Conservation (phyloP, 768 basidiomycete genomes). For the Phylloporus sp. region DNA sequence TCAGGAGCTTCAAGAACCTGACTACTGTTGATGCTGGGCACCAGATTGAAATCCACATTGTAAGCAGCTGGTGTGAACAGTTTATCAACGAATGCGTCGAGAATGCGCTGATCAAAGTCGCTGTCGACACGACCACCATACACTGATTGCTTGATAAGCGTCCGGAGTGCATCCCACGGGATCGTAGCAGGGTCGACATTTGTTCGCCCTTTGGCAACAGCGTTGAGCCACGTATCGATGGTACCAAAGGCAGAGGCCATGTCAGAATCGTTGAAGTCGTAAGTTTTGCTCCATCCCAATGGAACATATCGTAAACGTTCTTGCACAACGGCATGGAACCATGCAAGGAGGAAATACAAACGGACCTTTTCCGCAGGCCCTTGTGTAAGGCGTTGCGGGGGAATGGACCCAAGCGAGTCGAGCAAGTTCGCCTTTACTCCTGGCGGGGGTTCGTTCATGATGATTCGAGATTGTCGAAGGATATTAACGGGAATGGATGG, state of each 20-base stretch:
- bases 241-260: conserved; percentile 88
- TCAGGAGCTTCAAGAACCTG: conserved; percentile 73
- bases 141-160: conserved; percentile 91
- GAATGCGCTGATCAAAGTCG: conserved; percentile 88
- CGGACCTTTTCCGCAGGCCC: conserved; percentile 93
- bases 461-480: conserved; percentile 87
- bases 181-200: conserved; percentile 90
- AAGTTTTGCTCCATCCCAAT: conserved; percentile 92
- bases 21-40: conserved; percentile 54
- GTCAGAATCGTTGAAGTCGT: conserved; percentile 99
- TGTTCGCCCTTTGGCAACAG: conserved; percentile 77
- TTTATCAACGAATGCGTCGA: conserved; percentile 89
- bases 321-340: conserved; percentile 98
- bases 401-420: conserved; percentile 77
- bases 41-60: conserved; percentile 89
- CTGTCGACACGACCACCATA: conserved; percentile 94
- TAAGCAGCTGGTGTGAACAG: conserved; percentile 87
- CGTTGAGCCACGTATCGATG: conserved; percentile 85
- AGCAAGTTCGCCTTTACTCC: conserved; percentile 95
- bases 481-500: conserved; percentile 95
- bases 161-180: conserved; percentile 94
- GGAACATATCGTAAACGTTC: conserved; percentile 95
- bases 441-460: conserved; percentile 99
- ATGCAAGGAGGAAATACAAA: conserved; percentile 92
- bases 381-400: conserved; percentile 63